These are phyloP conservation scores for Phytophthora sp. DNA, from an alignment of 352 stramenopile species.

Conservation along the genomic window DNA sequence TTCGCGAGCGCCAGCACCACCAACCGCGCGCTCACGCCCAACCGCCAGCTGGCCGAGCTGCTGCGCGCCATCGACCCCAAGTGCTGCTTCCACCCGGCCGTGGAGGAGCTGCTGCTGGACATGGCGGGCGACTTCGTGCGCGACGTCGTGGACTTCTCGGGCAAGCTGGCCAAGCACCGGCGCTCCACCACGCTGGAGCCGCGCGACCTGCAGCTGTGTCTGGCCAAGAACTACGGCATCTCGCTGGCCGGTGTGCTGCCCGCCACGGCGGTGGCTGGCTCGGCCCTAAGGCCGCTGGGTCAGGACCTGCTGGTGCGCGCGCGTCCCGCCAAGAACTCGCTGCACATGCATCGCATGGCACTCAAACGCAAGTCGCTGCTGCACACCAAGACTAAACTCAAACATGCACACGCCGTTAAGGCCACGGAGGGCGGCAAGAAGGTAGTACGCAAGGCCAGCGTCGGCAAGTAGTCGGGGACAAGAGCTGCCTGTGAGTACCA, in stretches of 20 bases:
- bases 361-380: constrained; percentile 76
- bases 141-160: constrained; percentile 75
- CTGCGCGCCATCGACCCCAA: constrained; percentile 74
- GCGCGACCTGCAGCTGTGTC: constrained; percentile 80
- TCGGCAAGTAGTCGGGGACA: constrained; percentile 35
- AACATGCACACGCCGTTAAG: constrained; percentile 45
- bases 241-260: constrained; percentile 71
- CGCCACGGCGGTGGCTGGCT: constrained; percentile 1
- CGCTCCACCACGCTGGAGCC: constrained; percentile 74
- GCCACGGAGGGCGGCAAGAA: constrained; percentile 48
- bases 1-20: constrained; percentile 45
- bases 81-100: constrained; percentile 76
- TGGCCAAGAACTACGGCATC: constrained; percentile 89
- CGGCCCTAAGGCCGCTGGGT: constrained; percentile 53
- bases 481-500: not conserved
- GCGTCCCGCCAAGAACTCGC: constrained; percentile 71
- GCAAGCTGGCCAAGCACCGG: constrained; percentile 73
- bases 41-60: constrained; percentile 70
- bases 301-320: constrained; percentile 64
- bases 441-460: constrained; percentile 58
- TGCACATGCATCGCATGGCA: constrained; percentile 85
- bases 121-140: constrained; percentile 85
- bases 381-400: constrained; percentile 60
- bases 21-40: constrained; percentile 67
- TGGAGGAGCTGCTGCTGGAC: constrained; percentile 83